phyloP scores from a whole-genome alignment of 73 alveolate species.

The Stentor coeruleus region DNA sequence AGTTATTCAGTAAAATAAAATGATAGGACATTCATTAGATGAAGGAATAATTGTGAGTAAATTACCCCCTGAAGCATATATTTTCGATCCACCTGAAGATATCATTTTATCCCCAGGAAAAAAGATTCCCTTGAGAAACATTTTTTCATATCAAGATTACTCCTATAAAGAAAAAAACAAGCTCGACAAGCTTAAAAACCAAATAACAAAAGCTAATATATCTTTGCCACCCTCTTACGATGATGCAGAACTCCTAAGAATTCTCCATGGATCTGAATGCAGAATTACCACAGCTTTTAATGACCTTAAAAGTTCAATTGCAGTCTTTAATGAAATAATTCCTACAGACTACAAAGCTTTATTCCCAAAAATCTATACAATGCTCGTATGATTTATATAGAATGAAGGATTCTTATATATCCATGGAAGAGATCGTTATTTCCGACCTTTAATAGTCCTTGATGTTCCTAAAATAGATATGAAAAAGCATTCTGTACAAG shows the following conservation, averaged over 20 bases:
- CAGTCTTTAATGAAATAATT: background rate
- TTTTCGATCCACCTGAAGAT: background rate
- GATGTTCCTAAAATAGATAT: background rate
- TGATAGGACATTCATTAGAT: background rate
- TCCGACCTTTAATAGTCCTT: background rate
- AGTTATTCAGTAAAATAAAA: no score
- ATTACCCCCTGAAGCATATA: background rate
- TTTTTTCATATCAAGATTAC: background rate
- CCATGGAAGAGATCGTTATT: conserved; percentile 7
- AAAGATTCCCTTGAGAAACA: background rate
- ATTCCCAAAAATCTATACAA: background rate
- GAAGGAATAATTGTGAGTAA: background rate
- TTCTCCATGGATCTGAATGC: background rate
- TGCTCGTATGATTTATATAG: background rate
- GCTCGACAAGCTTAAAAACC: background rate
- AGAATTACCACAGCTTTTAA: background rate
- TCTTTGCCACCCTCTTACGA: background rate
- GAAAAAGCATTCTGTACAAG: background rate
- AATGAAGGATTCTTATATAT: background rate
- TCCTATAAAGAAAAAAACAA: background rate
- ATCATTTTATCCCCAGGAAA: background rate
- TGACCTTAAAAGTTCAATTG: background rate
- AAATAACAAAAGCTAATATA: background rate
- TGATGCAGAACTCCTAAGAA: background rate
- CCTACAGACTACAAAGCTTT: background rate